Evolutionary conservation across 306 rosid species (phyloP), one percentile per base, ranked within the genome.

Genomic region (Quercus suber): DNA sequence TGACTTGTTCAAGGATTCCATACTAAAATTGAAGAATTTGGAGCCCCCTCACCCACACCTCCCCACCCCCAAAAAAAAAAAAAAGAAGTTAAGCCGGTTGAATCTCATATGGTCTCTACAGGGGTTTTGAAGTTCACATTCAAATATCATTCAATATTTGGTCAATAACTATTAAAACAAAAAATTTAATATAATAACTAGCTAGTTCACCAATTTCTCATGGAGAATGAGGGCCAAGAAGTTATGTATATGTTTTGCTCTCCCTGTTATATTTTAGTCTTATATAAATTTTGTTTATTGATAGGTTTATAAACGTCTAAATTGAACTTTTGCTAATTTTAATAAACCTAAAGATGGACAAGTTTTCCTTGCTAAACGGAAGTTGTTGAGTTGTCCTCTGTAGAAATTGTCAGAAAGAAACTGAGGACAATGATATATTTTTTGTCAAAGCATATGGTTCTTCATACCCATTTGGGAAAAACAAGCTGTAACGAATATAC

Each of bases 381-480:
- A 80, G 83, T 35, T 70, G 78, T 80, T 23, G 51, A 76, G 78
- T 80, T 23, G 51, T 82, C 86, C 79, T 81, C 30, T 25, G 18
- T 49, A 69, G 78, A 81, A 55, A 76, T 79, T 17, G 74, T 76
- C 80, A 73, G 78, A 82, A 77, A 69, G 58, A 68, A 58, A 65
- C 51, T 43, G 51, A 68, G 63, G 68, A 77, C 64, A 60, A 69
- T 61, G 51, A 55, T 73, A 52, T 82, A 33, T 28, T 56, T 53
- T 78, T 78, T 21, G 84, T 64, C 63, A 37, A 79, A 74, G 45
- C 55, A 41, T 5, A 41, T 21, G 61, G 33, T 18, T 79, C 41
- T 25, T 28, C 18, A 33, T 69, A 30, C 77, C 59, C 61, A 55
- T 59, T 73, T 67, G 31, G 31, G 68, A 71, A 73, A 53, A 25